A percentile compares a stretch with the other conserved stretches of the same genome.
These are phyloP conservation scores for Pyrenophora teres DNA, from an alignment of 2,329 filamentous ascomycete species.

Conservation along the genomic window DNA sequence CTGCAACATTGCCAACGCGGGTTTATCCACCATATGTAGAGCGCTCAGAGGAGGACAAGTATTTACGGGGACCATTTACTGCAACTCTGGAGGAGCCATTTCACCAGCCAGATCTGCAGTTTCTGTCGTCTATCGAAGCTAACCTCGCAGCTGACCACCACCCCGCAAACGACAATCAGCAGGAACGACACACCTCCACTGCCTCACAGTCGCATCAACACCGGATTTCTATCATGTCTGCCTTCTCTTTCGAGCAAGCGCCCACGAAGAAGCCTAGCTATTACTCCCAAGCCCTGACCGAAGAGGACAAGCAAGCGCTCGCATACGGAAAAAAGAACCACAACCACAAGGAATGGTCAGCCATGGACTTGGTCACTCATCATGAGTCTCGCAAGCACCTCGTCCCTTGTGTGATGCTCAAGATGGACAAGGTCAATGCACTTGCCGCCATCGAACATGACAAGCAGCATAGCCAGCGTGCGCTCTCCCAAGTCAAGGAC, in stretches of 20 bases:
- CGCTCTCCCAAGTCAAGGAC: conserved; percentile 1
- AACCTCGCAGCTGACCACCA: background rate
- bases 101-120: background rate
- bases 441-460: conserved; percentile 17
- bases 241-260: background rate
- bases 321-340: conserved; percentile 22
- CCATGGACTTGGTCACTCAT: conserved; percentile 10
- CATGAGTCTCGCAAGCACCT: conserved; percentile 18
- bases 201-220: background rate
- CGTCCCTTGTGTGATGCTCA: conserved; percentile 8
- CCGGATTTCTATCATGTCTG: background rate
- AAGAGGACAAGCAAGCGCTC: conserved; percentile 24
- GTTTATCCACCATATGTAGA: background rate
- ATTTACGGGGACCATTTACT: background rate
- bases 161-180: conserved; percentile 1
- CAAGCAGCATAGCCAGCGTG: conserved; percentile 11
- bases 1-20: background rate
- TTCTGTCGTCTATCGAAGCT: background rate
- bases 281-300: conserved; percentile 25
- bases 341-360: conserved; percentile 25
- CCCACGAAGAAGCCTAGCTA: conserved; percentile 21
- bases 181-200: background rate
- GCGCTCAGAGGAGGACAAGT: background rate
- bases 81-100: background rate
- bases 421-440: conserved; percentile 9